These are phyloP conservation scores for Acer campestre DNA, from an alignment of 345 rosid genomes.

Conservation along the genomic window DNA sequence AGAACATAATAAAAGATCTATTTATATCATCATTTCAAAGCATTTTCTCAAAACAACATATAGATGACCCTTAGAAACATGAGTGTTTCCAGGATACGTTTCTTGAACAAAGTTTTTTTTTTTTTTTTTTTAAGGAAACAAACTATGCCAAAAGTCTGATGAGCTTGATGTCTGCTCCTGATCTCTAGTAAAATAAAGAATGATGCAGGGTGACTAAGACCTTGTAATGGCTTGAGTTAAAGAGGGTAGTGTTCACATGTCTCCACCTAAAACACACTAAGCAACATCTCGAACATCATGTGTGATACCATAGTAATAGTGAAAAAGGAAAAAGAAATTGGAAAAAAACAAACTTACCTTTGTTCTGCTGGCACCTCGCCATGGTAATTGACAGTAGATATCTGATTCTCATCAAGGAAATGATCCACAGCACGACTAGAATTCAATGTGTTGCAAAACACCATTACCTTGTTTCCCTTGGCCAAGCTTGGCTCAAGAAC, in stretches of 20 bases:
- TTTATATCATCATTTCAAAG: neutral
- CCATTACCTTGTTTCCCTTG: slow-evolving; percentile 95
- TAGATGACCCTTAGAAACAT: neutral
- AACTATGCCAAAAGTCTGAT: neutral
- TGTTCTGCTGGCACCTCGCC: slow-evolving; percentile 96
- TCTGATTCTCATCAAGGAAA: slow-evolving; percentile 77
- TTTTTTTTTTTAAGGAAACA: neutral
- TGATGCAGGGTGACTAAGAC: neutral
- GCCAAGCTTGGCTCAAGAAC: slow-evolving; percentile 96
- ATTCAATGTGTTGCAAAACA: slow-evolving; percentile 85
- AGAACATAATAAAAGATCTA: neutral
- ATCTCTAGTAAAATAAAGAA: neutral
- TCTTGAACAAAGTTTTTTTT: neutral
- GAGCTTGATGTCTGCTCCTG: neutral
- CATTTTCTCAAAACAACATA: neutral
- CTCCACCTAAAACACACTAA: neutral
- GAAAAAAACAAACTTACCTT: slow-evolving; percentile 48
- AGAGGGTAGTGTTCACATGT: neutral
- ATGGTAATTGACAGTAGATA: slow-evolving; percentile 87
- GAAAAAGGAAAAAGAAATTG: neutral
- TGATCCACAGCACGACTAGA: slow-evolving; percentile 96
- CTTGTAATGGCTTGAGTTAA: neutral
- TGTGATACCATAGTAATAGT: neutral
- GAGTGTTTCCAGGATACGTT: neutral
- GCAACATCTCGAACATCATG: neutral